Evolutionary conservation across 257 asterid genomes (phyloP).

Genomic region (Solanum habrochaites): DNA sequence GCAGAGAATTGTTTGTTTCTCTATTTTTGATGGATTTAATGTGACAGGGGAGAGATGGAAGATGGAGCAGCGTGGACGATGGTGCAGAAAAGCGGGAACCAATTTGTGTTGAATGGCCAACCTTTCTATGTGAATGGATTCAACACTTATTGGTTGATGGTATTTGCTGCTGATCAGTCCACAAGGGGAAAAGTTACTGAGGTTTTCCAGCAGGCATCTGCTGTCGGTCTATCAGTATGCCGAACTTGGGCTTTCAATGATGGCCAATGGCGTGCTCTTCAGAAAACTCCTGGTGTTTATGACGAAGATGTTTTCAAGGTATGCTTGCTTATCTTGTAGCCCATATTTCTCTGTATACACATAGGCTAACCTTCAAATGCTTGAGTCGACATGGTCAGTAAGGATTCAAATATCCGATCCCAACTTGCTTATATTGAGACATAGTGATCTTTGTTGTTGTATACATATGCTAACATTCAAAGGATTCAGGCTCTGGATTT

Average conservation of each 20-base stretch:
- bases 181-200: constrained; percentile 68
- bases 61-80: constrained; percentile 38
- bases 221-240: constrained; percentile 73
- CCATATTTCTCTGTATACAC: not conserved
- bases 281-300: constrained; percentile 59
- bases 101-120: constrained; percentile 45
- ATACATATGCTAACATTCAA: not conserved
- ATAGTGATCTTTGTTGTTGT: not conserved
- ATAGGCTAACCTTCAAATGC: not conserved
- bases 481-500: constrained; percentile 68
- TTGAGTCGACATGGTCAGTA: not conserved
- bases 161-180: constrained; percentile 69
- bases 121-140: constrained; percentile 93
- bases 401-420: not conserved
- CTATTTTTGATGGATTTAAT: not conserved
- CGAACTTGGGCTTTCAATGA: constrained; percentile 98
- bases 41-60: constrained; percentile 5
- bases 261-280: constrained; percentile 95
- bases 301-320: constrained; percentile 81
- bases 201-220: constrained; percentile 66
- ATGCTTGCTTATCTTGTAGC: not conserved
- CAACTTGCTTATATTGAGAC: not conserved
- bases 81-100: constrained; percentile 65
- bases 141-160: constrained; percentile 97
- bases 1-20: not conserved